Base-by-base conservation (phyloP, 345 rosid genomes). In the Balakata baccata region DNA sequence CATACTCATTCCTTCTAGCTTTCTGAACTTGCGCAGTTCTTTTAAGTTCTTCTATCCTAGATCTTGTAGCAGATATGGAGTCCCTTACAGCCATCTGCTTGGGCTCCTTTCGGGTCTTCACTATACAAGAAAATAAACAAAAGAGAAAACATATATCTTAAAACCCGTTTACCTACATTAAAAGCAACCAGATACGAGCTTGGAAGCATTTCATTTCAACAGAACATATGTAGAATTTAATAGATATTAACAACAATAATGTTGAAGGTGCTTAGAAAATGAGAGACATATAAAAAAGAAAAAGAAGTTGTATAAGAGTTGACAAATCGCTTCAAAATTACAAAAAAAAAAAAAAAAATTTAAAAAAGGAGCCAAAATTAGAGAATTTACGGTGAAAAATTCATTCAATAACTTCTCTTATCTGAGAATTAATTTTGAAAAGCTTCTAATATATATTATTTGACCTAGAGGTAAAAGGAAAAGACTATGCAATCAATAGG, bases 51-150 rank as follows among this genome's bases (percentile, higher is more conserved):
- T 86, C 88, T 45, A 86, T 70, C 75, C 89, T 84, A 66, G 88
- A 81, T 64, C 87, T 88, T 46, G 80, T 62, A 45, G 87, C 89
- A 76, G 89, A 85, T 68, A 92, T 82, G 41, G 89, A 78, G 65
- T 91, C 98, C 81, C 84, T 83, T 50, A 77, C 74, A 5, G 84
- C 87, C 89, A 92, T 83, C 76, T 87, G 89, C 70, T 83, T 85
- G 11, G 91, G 94, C 83, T 92, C 99, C 74, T 79, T 84, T 70
- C 87, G 89, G 0, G 94, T 91, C 84, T 92, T 95, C 80, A 82
- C 99, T 92, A 79, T 65, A 81, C 11, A 57, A 81, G 25, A 25
- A 74, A 70, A 45, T 4, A 73, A 12, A 56, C 73, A 16, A 72
- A 56, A 70, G 41, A 29, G 47, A 58, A 61, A 4, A 73, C 50